phyloP scores from a whole-genome alignment of 768 basidiomycete genomes.

The Collybiopsis luxurians region DNA sequence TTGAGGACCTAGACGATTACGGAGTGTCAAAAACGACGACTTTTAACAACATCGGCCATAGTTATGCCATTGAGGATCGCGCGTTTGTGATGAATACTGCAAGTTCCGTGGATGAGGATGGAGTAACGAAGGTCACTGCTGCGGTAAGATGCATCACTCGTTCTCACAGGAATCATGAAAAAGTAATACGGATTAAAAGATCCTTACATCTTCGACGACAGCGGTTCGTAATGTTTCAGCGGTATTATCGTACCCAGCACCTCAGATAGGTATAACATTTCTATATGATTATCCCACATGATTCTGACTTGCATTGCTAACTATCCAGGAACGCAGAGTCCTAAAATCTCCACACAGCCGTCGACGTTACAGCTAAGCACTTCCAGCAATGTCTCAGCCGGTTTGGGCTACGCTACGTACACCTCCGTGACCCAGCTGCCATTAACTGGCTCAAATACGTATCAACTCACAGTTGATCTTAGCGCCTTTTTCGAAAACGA shows the following conservation, averaged over 20 bases:
- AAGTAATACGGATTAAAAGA: background rate
- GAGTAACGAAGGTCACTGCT: background rate
- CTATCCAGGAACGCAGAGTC: background rate
- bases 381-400: background rate
- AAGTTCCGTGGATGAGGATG: constrained; percentile 3
- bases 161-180: no score
- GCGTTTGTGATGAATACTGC: background rate
- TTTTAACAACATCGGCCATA: background rate
- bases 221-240: background rate
- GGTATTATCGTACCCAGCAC: background rate
- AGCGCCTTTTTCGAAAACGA: background rate
- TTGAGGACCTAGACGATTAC: background rate
- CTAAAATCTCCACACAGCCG: background rate
- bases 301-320: background rate
- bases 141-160: background rate
- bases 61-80: background rate
- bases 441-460: background rate
- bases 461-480: background rate
- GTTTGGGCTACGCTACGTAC: background rate
- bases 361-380: background rate
- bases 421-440: background rate
- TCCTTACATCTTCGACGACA: background rate
- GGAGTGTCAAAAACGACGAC: background rate
- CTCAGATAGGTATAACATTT: background rate
- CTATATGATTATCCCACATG: no score